Evolutionary conservation across 352 stramenopile genomes (phyloP).

Genomic region (Phytophthora pisi): DNA sequence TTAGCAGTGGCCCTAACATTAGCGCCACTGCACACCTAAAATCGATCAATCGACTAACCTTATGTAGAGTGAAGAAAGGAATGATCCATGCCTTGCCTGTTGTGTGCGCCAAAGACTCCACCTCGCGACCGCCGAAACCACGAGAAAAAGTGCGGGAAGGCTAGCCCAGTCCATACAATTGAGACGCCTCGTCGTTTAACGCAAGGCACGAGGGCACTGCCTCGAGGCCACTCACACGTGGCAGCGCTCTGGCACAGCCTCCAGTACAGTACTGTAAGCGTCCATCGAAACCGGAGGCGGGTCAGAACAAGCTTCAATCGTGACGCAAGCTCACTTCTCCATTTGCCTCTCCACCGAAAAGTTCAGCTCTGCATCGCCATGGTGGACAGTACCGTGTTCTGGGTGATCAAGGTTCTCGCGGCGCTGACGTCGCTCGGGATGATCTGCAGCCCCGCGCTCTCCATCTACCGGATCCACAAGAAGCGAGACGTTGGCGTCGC

Average conservation of each 20-base stretch:
- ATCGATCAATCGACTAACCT: conserved; percentile 2
- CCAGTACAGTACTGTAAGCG: background rate
- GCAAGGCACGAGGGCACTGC: background rate
- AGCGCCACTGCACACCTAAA: conserved; percentile 11
- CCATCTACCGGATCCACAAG: conserved; percentile 38
- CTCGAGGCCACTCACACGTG: background rate
- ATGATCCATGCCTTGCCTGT: background rate
- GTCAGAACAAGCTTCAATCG: background rate
- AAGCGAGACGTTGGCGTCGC: conserved; percentile 35
- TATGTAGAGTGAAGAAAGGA: conserved; percentile 2
- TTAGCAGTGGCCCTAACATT: background rate
- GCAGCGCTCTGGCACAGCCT: background rate
- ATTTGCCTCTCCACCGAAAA: conserved; percentile 4
- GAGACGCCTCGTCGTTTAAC: background rate
- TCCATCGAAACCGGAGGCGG: background rate
- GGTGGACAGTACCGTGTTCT: conserved; percentile 21
- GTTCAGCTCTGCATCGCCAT: conserved; percentile 2
- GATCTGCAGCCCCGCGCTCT: conserved; percentile 43
- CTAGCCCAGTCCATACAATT: conserved; percentile 1
- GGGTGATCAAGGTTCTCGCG: conserved; percentile 33
- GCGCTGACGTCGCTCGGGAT: conserved; percentile 36
- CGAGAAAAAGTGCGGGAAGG: conserved; percentile 11
- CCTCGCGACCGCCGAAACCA: background rate
- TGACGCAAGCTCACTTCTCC: conserved; percentile 5
- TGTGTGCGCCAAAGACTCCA: background rate